Conservation (phyloP, 805 yeast genomes). For the Lipomyces japonicus region DNA sequence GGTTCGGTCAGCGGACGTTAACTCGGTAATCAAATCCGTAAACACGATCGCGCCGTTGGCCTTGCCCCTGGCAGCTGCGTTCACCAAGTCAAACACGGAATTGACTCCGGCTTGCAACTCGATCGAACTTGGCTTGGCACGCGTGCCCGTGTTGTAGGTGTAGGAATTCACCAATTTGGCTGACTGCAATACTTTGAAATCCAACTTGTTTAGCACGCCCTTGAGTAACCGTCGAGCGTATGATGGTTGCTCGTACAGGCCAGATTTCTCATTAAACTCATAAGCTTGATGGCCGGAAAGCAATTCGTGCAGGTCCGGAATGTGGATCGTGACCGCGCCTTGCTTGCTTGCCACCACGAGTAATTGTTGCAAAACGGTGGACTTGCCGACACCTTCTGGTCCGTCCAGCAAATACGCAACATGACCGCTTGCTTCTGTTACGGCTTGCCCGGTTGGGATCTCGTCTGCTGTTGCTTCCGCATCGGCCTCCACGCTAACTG, state of each 20-base stretch:
- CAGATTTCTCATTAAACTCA: constrained; percentile 1
- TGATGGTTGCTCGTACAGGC: constrained; percentile 19
- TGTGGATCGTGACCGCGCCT: constrained; percentile 12
- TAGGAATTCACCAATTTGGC: no score
- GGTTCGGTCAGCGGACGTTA: no score
- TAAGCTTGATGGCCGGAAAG: constrained; percentile 17
- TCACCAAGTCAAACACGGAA: no score
- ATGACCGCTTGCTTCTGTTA: neutral
- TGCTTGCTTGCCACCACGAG: constrained; percentile 11
- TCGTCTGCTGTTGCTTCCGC: neutral
- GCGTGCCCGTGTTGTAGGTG: no score
- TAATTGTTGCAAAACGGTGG: constrained; percentile 17
- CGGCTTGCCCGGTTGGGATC: neutral
- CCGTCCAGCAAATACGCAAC: constrained; percentile 14
- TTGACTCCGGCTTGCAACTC: no score
- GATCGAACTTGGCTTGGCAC: no score
- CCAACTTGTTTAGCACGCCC: neutral
- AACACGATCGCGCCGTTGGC: no score
- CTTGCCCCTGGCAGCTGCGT: no score
- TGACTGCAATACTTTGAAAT: no score
- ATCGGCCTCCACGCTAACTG: neutral
- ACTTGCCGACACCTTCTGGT: constrained; percentile 21
- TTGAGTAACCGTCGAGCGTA: neutral
- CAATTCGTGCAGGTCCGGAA: constrained; percentile 19
- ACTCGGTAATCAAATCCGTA: no score